These are phyloP conservation scores for Leccinum broughii DNA, from an alignment of 768 basidiomycete genomes.

Conservation along the genomic window DNA sequence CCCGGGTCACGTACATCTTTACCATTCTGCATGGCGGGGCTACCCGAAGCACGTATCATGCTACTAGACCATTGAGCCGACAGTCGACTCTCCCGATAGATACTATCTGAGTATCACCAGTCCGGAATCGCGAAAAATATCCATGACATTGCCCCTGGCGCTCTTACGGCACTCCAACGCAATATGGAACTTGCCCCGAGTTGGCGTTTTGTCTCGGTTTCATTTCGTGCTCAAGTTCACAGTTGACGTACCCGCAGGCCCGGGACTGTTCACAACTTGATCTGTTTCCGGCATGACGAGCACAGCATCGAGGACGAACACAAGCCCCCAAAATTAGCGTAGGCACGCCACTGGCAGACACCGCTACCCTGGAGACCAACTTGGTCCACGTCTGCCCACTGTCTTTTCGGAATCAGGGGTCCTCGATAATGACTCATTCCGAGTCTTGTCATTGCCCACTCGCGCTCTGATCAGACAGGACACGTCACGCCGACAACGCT, in stretches of 20 bases:
- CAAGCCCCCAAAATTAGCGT: background rate
- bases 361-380: too few species aligned
- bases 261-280: background rate
- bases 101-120: background rate
- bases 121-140: background rate
- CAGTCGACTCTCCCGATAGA: background rate
- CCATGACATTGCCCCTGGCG: background rate
- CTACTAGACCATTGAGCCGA: slow-evolving; percentile 38
- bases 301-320: background rate
- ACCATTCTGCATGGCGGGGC: slow-evolving; percentile 26
- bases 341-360: background rate
- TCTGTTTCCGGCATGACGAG: background rate
- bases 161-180: too few species aligned
- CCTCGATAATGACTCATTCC: background rate
- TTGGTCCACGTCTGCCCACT: too few species aligned
- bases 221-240: background rate
- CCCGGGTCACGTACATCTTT: slow-evolving; percentile 39
- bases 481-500: background rate
- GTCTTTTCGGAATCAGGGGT: background rate
- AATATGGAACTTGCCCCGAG: too few species aligned
- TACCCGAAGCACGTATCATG: slow-evolving; percentile 39
- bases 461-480: background rate
- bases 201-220: background rate
- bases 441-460: background rate
- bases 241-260: background rate